Conservation (phyloP, 2,329 filamentous ascomycete genomes). For the Aspergillus pseudotamarii region DNA sequence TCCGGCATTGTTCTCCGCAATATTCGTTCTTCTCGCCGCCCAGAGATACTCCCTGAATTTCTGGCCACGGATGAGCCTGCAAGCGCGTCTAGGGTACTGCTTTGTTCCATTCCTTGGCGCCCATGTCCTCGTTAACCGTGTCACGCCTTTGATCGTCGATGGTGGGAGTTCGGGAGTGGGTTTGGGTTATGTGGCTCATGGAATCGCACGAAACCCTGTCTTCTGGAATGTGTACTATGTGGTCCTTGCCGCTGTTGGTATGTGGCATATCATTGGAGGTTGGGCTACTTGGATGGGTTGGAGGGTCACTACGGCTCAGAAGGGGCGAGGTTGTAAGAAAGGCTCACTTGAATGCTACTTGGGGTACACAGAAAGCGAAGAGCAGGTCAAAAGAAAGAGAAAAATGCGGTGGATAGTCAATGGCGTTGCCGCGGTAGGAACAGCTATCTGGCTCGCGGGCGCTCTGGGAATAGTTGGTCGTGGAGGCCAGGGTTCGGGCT, state of each 20-base stretch:
- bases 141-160: conserved; percentile 73
- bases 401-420: conserved; percentile 74
- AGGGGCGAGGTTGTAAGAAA: conserved; percentile 28
- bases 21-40: conserved; percentile 71
- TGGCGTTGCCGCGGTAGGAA: conserved; percentile 59
- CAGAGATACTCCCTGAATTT: conserved; percentile 48
- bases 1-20: conserved; percentile 78
- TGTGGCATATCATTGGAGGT: conserved; percentile 82
- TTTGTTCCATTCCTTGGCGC: conserved; percentile 67
- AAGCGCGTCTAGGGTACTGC: conserved; percentile 72
- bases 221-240: conserved; percentile 71
- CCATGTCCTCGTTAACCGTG: conserved; percentile 76
- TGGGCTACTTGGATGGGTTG: conserved; percentile 77
- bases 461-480: conserved; percentile 76
- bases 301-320: conserved; percentile 44
- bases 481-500: conserved; percentile 70
- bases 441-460: conserved; percentile 77
- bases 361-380: conserved; percentile 52
- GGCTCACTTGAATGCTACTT: conserved; percentile 37
- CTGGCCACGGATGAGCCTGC: conserved; percentile 74
- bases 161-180: conserved; percentile 87
- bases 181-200: conserved; percentile 80
- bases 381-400: conserved; percentile 57
- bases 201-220: conserved; percentile 71
- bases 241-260: conserved; percentile 67